Evolutionary conservation across 2,329 filamentous ascomycete species (phyloP).

Genomic region (Juglanconis sp.): DNA sequence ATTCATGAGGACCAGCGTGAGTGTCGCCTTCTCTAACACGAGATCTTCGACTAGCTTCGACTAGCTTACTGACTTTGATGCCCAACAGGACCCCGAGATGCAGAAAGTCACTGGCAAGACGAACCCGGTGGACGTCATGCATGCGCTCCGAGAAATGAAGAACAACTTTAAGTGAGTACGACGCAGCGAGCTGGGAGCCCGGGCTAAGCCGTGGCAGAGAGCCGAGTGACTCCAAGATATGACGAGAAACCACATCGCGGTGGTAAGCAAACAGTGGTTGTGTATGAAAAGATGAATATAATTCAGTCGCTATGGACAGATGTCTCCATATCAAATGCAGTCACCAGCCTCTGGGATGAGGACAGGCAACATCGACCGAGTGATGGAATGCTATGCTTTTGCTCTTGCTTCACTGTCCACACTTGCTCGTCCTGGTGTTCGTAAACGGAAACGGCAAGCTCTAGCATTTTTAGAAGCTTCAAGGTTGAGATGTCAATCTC

Average conservation of each 20-base stretch:
- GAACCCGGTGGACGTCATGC: slow-evolving; percentile 81
- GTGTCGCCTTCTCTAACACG: slow-evolving; percentile 25
- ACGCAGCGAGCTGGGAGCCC: background rate
- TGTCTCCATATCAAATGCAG: slow-evolving; percentile 34
- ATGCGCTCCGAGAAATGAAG: slow-evolving; percentile 84
- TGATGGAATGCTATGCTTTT: slow-evolving; percentile 35
- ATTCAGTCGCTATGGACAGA: slow-evolving; percentile 7
- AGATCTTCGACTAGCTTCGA: background rate
- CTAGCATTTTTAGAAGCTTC: slow-evolving; percentile 61
- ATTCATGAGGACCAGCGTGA: slow-evolving; percentile 84
- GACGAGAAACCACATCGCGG: slow-evolving; percentile 11
- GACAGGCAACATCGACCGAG: slow-evolving; percentile 30
- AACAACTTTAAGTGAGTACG: slow-evolving; percentile 63
- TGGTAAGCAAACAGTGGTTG: slow-evolving; percentile 14
- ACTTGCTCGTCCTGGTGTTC: slow-evolving; percentile 56
- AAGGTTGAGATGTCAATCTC: background rate
- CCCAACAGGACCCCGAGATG: slow-evolving; percentile 68
- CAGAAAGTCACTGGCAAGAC: slow-evolving; percentile 81
- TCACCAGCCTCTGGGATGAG: slow-evolving; percentile 25
- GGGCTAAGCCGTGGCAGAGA: slow-evolving; percentile 14
- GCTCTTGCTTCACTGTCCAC: slow-evolving; percentile 68
- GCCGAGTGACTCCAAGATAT: slow-evolving; percentile 10
- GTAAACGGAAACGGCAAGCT: slow-evolving; percentile 56
- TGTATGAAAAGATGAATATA: background rate
- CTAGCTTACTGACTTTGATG: slow-evolving; percentile 12